Base-by-base conservation (phyloP, 2,329 filamentous ascomycete species). In the Talaromyces sp. region DNA sequence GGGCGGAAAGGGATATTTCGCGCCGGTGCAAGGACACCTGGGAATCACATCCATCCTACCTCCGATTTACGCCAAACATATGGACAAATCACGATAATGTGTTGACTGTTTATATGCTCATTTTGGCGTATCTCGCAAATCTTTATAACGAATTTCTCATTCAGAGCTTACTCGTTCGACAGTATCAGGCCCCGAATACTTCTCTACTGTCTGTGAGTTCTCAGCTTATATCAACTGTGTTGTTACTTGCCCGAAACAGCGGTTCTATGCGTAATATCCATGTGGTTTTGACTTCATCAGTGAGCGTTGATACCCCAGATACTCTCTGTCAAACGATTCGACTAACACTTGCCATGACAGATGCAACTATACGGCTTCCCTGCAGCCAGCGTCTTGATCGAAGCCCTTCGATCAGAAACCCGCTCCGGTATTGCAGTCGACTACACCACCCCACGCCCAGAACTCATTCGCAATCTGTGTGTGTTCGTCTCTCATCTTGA, bases 401-500 rank as follows among this genome's bases (percentile, higher is more conserved):
- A 40, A 5, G 45, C 47, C 13, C 63, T 65, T 22, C 43, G 40
- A 34, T 43, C 34, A 2, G 56, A 60, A 27, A 29, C 13, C 2
- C 43, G 25, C 5, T 19, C 25, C 17, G 63, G 31, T 4, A 45
- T 49, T 5, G 3, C 7, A 15, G 13, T 60, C 25, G 45, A 54
- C 5, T 65, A 53, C 17, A 2, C 43, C 10, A 22, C 5, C 10
- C 40, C 63, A 15, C 56, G 63, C 3, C 3, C 63, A n/a, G 43
- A 65, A 15, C 13, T 65, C 8, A 53, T 65, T 11, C 56, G 54
- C 22, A 60, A 65, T 15, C 56, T 65, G 8, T 31, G 56, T 7
- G 63, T 65, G 1, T 65, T 65, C 34, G 25, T 60, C 15, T 60
- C 63, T 6, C 40, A 60, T 36, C 25, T 65, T 7, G 54, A 65